These are phyloP conservation scores for Laburnicola sp. DNA, from an alignment of 2,329 filamentous ascomycete genomes.

Conservation along the genomic window DNA sequence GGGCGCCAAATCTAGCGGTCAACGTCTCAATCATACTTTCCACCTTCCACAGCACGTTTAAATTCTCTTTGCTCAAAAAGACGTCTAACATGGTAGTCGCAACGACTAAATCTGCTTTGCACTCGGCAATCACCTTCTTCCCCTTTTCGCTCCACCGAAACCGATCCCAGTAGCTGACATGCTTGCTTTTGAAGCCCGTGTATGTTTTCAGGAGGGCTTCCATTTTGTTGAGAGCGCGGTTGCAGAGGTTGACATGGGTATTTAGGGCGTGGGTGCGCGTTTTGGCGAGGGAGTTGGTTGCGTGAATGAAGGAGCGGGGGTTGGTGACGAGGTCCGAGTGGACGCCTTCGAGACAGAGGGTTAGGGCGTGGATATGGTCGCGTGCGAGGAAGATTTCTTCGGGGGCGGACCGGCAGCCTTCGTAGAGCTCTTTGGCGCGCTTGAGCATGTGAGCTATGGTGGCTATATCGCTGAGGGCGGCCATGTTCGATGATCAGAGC, in stretches of 20 bases:
- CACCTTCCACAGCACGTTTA: slow-evolving; percentile 14
- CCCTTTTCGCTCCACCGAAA: slow-evolving; percentile 17
- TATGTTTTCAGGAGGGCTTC: slow-evolving; percentile 15
- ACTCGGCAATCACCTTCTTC: slow-evolving; percentile 22
- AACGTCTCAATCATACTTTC: slow-evolving; percentile 17
- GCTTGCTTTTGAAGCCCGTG: slow-evolving; percentile 5
- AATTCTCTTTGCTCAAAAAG: slow-evolving; percentile 10
- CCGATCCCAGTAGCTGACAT: slow-evolving; percentile 17
- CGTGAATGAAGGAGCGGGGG: slow-evolving; percentile 14
- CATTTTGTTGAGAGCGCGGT: slow-evolving; percentile 9
- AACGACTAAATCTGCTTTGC: slow-evolving; percentile 17
- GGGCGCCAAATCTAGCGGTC: slow-evolving; percentile 2
- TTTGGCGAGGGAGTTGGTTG: slow-evolving; percentile 7
- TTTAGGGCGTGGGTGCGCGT: slow-evolving; percentile 9
- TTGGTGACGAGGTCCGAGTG: slow-evolving; percentile 13
- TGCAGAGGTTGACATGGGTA: slow-evolving; percentile 12
- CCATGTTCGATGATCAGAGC: slow-evolving; percentile 6
- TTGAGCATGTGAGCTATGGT: slow-evolving; percentile 15
- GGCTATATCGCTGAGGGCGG: slow-evolving; percentile 13
- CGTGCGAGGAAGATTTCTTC: slow-evolving; percentile 18
- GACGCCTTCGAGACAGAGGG: slow-evolving; percentile 20
- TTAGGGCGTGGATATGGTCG: slow-evolving; percentile 19
- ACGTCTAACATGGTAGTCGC: slow-evolving; percentile 11
- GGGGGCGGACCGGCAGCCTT: slow-evolving; percentile 12
- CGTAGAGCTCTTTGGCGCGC: slow-evolving; percentile 17